Evolutionary conservation across 768 basidiomycete genomes (phyloP).

Genomic region (Megacollybia marginata): DNA sequence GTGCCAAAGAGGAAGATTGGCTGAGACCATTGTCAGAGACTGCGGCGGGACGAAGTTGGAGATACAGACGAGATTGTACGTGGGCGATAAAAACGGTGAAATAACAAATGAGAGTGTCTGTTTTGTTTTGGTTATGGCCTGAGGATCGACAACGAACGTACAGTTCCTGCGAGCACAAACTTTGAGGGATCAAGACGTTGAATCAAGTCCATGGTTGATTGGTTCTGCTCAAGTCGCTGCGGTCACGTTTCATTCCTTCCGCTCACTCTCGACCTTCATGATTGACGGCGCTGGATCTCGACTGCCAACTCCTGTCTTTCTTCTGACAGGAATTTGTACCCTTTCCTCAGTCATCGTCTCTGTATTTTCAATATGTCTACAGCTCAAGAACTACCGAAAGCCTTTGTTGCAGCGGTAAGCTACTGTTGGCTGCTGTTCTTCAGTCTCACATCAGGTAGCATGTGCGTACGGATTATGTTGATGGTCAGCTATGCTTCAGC

Average conservation of each 20-base stretch:
- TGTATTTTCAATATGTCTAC: slow-evolving; percentile 67
- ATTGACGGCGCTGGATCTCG: slow-evolving; percentile 50
- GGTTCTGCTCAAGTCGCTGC: too few relatives aligned
- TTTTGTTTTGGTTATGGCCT: background rate
- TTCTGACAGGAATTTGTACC: slow-evolving; percentile 56
- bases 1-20: slow-evolving; percentile 77
- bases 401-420: slow-evolving; percentile 70
- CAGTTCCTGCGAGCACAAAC: slow-evolving; percentile 57
- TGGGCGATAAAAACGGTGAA: slow-evolving; percentile 47
- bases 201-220: slow-evolving; percentile 50
- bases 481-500: too few relatives aligned
- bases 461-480: slow-evolving; percentile 87
- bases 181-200: slow-evolving; percentile 69
- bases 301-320: slow-evolving; percentile 47
- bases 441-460: slow-evolving; percentile 33
- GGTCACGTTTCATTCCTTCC: too few relatives aligned
- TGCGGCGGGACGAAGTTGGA: too few relatives aligned
- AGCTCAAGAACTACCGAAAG: slow-evolving; percentile 82
- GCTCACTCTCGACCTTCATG: background rate
- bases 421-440: slow-evolving; percentile 1
- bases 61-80: slow-evolving; percentile 51
- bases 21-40: too few relatives aligned
- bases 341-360: slow-evolving; percentile 67
- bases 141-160: slow-evolving; percentile 21
- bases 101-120: slow-evolving; percentile 33